Evolutionary conservation across 331 rosid genomes (phyloP).

Genomic region (Spiraea crenata): DNA sequence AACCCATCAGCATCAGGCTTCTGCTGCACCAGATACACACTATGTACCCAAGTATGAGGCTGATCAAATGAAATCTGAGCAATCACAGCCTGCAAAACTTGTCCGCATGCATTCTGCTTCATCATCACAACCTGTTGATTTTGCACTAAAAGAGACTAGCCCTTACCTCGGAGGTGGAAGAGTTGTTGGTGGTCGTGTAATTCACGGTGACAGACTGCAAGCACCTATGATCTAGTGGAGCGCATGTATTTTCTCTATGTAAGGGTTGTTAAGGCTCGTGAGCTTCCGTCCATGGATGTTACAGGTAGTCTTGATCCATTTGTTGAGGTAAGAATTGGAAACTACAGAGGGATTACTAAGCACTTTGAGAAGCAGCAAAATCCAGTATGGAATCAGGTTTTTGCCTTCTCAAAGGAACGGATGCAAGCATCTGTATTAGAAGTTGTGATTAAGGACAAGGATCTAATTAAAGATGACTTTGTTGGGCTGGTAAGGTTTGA

Average conservation of each 20-base stretch:
- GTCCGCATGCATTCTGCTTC: conserved; percentile 51
- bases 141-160: conserved; percentile 69
- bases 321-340: conserved; percentile 57
- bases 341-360: conserved; percentile 52
- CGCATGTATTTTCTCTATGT: conserved; percentile 54
- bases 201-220: conserved; percentile 37
- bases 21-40: conserved; percentile 34
- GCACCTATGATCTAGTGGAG: conserved; percentile 72
- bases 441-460: conserved; percentile 61
- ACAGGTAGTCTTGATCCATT: conserved; percentile 62
- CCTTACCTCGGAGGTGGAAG: conserved; percentile 73
- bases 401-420: conserved; percentile 42
- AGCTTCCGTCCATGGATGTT: conserved; percentile 60
- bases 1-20: conserved; percentile 26
- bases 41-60: conserved; percentile 46
- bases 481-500: conserved; percentile 55
- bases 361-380: conserved; percentile 56
- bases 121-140: conserved; percentile 64
- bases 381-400: conserved; percentile 68
- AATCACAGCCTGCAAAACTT: conserved; percentile 45
- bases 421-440: conserved; percentile 46
- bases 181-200: conserved; percentile 66
- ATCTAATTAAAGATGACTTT: conserved; percentile 41
- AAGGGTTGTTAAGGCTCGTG: conserved; percentile 65
- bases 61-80: conserved; percentile 51